Evolutionary conservation across 108 stramenopile species (phyloP), one percentile per base, ranked within the genome.

Genomic region (Seminavis robusta): DNA sequence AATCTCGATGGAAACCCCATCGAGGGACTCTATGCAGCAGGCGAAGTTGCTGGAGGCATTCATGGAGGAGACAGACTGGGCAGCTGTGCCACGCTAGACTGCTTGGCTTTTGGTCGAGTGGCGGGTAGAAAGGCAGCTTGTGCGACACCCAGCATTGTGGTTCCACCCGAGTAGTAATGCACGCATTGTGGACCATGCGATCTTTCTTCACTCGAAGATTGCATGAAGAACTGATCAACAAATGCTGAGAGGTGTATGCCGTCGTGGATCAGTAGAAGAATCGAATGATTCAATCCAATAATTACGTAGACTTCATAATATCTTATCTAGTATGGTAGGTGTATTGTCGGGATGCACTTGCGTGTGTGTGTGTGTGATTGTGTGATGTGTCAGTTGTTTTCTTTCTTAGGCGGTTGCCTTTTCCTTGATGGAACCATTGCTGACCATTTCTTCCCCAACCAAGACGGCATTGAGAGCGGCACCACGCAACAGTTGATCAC

Each of bases 401-500:
- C n/a, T n/a, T n/a, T n/a, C n/a, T 48, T 23, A 48, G 6, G 47
- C 47, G 3, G 3, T 27, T 15, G 47, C 40, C 44, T 59, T 59
- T 29, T 43, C 57, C 16, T 76, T 38, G 44, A 88, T 71, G 25
- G 80, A 60, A 24, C 90, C 90, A 75, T 94, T 88, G 65, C 71
- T 73, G 25, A 71, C 71, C 81, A 94, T 86, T 34, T 73, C 89
- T 80, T 98, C 96, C 11, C 95, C 97, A 15, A 98, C 92, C 21
- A 97, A 59, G 24, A 98, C 97, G 5, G 97, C 97, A 76, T 98
- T 98, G 59, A 98, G 71, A 1, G 97, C 97, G 2, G 97, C 97
- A 38, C 97, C 97, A 46, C 97, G 84, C 50, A 98, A 73, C 28
- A 98, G 84, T 78, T 98, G 97, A 73, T 98, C 98, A 11, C 98